A percentile compares a stretch with the other conserved stretches of the same genome.
Evolutionary conservation across 257 asterid genomes (phyloP).

Genomic region (Solanum chilense): DNA sequence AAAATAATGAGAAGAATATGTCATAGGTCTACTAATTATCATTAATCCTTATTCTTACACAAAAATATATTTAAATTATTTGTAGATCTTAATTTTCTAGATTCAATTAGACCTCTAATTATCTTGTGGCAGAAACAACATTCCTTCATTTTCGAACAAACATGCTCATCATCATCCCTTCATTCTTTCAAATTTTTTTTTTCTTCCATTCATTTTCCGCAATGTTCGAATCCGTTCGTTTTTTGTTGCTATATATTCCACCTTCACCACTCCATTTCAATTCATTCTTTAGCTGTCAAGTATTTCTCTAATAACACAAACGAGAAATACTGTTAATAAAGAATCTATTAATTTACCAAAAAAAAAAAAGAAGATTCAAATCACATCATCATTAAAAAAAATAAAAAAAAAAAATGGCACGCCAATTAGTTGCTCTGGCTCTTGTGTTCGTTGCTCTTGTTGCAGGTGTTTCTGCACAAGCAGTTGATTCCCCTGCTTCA

Average conservation of each 20-base stretch:
- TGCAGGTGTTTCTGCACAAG: constrained; percentile 20
- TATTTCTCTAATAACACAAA: constrained; percentile 16
- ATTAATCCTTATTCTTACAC: too few species aligned
- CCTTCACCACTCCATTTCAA: background rate
- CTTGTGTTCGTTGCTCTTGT: constrained; percentile 29
- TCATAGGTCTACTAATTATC: background rate
- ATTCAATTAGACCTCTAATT: background rate
- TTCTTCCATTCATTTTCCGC: background rate
- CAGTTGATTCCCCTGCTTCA: background rate
- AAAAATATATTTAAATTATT: too few species aligned
- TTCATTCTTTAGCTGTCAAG: constrained; percentile 35
- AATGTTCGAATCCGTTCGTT: background rate
- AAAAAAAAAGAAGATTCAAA: background rate
- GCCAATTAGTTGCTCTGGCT: constrained; percentile 34
- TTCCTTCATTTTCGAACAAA: background rate
- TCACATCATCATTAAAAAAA: background rate
- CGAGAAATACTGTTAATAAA: constrained; percentile 6
- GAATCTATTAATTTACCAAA: background rate
- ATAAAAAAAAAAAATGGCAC: constrained; percentile 29
- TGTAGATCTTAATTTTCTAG: background rate
- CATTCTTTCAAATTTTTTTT: background rate
- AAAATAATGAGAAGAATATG: background rate
- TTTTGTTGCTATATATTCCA: constrained; percentile 17
- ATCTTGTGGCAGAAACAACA: background rate
- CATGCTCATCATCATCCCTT: background rate